Conservation (phyloP, 768 basidiomycete genomes). For the Tephrocybe sp. region DNA sequence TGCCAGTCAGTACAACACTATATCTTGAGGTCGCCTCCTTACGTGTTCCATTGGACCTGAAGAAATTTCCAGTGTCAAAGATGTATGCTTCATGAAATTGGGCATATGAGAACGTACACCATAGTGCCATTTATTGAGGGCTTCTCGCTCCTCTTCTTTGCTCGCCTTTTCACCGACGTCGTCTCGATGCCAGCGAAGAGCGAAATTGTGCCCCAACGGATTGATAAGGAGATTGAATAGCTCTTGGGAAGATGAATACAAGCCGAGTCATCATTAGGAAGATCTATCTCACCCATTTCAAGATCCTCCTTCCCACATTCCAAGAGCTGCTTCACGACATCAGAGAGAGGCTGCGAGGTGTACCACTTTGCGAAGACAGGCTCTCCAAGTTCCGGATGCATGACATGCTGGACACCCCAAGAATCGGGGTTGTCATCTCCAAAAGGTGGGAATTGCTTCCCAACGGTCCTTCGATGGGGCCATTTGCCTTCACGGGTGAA, state of each 20-base stretch:
- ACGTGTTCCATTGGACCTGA: constrained; percentile 85
- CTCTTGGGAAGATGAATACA: constrained; percentile 37
- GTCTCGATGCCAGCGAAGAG: constrained; percentile 79
- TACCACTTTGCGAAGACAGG: constrained; percentile 68
- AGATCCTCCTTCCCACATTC: constrained; percentile 57
- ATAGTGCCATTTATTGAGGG: constrained; percentile 59
- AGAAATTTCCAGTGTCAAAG: background rate
- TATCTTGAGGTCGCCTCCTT: constrained; percentile 24
- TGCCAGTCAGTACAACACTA: no score
- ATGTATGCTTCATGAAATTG: background rate
- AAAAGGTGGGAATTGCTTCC: constrained; percentile 79
- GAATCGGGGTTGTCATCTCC: constrained; percentile 59
- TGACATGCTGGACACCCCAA: constrained; percentile 81
- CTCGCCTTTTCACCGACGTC: constrained; percentile 62
- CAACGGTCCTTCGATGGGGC: constrained; percentile 69
- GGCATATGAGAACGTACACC: constrained; percentile 61
- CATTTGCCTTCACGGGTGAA: constrained; percentile 61
- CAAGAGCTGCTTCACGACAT: constrained; percentile 45
- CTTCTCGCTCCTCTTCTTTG: constrained; percentile 56
- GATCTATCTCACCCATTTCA: constrained; percentile 66
- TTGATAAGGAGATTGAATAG: constrained; percentile 78
- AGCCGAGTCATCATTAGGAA: background rate
- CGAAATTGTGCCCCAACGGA: constrained; percentile 62
- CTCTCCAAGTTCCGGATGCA: constrained; percentile 73
- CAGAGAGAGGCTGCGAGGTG: constrained; percentile 49